Evolutionary conservation across 202 grass and related monocot genomes (phyloP), one percentile per base, ranked within the genome.

Genomic region (Miscanthus sacchariflorus): DNA sequence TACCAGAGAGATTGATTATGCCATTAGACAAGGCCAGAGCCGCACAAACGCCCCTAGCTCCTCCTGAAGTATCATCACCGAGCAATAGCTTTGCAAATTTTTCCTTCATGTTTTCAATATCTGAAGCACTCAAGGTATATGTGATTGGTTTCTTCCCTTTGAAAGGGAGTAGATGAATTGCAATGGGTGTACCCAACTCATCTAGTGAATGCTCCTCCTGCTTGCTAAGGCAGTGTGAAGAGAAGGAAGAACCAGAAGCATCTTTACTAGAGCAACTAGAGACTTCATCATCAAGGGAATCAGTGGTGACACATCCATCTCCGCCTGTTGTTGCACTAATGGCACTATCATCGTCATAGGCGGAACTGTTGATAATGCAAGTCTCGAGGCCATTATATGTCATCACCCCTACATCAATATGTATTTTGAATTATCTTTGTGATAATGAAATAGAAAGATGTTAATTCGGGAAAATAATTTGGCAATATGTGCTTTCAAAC

Each of bases 261-360:
- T 94, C 96, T 85, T 98, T 98, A 86, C 92, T 95, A 3, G 97
- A 99, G 82, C 91, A 99, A 90, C 91, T 97, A 64, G 97, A 99
- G 42, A 81, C 93, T 82, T 96, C 97, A 77, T 96, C 97, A 14
- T 99, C 94, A 28, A 91, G 86, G 12, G 97, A 99, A 44, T 96
- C 93, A 35, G 88, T 90, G 42, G 88, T 86, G 14, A 86, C 86
- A n/a, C 90, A 94, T 21, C 92, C 93, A 83, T 96, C 93, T 52
- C 88, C 84, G 4, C 89, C 94, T 40, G 81, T 92, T 13, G 88
- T 91, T 39, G 78, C 88, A 15, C 88, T 91, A 67, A 90, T 59
- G 14, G 85, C 94, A 61, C 93, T 96, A n/a, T 96, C 97, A 70
- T 96, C 84, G 8, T 96, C 94, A 45, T 92, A 99, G 5, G 91